A percentile compares a stretch with the other conserved stretches of the same genome.
These are phyloP conservation scores for Fusarium euwallaceae DNA, from an alignment of 2,329 filamentous ascomycete species.

Conservation along the genomic window DNA sequence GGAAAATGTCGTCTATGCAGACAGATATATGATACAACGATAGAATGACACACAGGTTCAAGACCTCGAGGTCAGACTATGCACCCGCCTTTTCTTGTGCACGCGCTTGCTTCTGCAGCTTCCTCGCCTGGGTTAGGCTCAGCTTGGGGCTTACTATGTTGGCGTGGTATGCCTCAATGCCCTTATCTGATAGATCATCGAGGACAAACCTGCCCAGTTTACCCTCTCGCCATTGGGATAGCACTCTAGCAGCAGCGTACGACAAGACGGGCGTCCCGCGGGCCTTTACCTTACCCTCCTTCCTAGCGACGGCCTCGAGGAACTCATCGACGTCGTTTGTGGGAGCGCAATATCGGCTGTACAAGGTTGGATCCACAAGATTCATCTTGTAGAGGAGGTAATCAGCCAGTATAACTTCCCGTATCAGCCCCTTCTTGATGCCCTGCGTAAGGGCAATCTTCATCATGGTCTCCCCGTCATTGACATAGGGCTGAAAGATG, in stretches of 20 bases:
- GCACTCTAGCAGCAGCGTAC: constrained; percentile 81
- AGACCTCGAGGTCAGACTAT: constrained; percentile 32
- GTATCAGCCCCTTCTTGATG: constrained; percentile 90
- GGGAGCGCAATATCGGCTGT: constrained; percentile 73
- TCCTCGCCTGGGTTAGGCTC: constrained; percentile 78
- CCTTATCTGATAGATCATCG: constrained; percentile 77
- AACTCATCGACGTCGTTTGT: constrained; percentile 88
- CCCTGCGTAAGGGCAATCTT: constrained; percentile 93
- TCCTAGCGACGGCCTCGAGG: constrained; percentile 76
- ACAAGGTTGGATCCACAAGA: constrained; percentile 70
- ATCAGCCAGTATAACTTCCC: constrained; percentile 83
- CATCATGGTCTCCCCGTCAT: constrained; percentile 88
- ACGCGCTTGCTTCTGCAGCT: constrained; percentile 71
- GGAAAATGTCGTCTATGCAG: constrained; percentile 31
- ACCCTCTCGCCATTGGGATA: constrained; percentile 86
- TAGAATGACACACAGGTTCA: constrained; percentile 11
- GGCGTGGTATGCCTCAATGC: constrained; percentile 64
- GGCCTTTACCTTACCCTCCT: constrained; percentile 81
- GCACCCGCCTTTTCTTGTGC: constrained; percentile 58
- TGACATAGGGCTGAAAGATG: constrained; percentile 93
- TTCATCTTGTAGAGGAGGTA: constrained; percentile 93
- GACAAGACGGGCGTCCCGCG: constrained; percentile 79
- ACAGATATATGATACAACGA: constrained; percentile 20
- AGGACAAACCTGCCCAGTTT: constrained; percentile 81
- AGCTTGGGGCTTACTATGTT: constrained; percentile 61